Conservation (phyloP, 2,329 filamentous ascomycete genomes). For the Venturia asperata region DNA sequence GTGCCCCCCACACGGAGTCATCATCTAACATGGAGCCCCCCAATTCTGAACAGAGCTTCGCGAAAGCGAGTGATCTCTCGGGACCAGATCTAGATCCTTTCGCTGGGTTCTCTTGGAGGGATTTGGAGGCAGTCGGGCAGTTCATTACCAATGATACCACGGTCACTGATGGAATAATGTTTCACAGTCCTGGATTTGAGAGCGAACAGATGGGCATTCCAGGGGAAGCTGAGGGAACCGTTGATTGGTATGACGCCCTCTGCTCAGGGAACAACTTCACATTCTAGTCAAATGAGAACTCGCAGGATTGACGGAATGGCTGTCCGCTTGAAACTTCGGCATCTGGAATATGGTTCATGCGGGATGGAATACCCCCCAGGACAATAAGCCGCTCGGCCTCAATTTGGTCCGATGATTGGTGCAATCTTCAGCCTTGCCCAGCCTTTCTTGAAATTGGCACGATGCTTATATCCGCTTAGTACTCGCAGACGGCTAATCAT, state of each 20-base stretch:
- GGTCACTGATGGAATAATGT: background rate
- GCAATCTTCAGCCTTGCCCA: background rate
- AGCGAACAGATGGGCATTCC: slow-evolving; percentile 2
- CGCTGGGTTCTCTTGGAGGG: background rate
- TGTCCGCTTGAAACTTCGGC: background rate
- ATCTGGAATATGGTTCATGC: background rate
- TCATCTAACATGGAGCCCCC: background rate
- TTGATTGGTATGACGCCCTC: slow-evolving; percentile 5
- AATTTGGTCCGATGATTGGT: background rate
- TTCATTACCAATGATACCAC: slow-evolving; percentile 8
- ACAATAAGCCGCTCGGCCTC: background rate
- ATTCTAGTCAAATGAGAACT: slow-evolving; percentile 31
- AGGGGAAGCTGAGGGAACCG: background rate
- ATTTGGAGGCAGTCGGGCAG: background rate
- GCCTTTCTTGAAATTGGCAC: background rate
- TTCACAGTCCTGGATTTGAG: background rate
- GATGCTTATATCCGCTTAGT: background rate
- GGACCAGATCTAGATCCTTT: background rate
- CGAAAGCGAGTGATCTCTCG: background rate
- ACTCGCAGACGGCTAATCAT: background rate
- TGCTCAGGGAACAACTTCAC: slow-evolving; percentile 22
- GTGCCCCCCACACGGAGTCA: background rate
- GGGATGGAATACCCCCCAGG: background rate
- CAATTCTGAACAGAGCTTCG: background rate
- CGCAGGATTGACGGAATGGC: slow-evolving; percentile 25